These are phyloP conservation scores for Carnegiea gigantea DNA, from an alignment of 179 eudicot species.

Conservation along the genomic window DNA sequence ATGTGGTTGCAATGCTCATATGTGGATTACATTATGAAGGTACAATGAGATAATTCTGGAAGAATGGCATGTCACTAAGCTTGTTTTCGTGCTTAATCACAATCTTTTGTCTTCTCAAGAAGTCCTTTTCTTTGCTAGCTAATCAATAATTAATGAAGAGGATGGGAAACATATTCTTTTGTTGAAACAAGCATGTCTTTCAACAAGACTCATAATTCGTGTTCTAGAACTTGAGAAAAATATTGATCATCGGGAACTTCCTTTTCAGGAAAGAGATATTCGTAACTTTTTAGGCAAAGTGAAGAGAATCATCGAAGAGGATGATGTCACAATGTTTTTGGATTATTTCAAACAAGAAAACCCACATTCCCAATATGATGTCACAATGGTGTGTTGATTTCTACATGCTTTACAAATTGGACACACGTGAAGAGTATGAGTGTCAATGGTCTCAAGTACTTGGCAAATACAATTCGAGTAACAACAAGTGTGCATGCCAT, in stretches of 20 bases:
- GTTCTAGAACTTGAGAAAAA: background rate
- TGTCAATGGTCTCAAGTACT: background rate
- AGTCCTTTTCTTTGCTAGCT: background rate
- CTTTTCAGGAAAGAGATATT: slow-evolving; percentile 8
- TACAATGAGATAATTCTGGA: background rate
- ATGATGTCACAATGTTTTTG: background rate
- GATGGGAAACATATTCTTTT: background rate
- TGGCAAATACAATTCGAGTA: slow-evolving; percentile 9
- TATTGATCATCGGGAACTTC: background rate
- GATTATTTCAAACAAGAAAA: background rate
- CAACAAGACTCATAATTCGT: background rate
- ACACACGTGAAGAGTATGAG: slow-evolving; percentile 22
- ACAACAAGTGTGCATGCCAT: slow-evolving; percentile 7
- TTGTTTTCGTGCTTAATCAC: background rate
- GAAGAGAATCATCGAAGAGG: background rate
- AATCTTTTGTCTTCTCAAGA: background rate
- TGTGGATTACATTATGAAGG: background rate
- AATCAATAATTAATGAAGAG: slow-evolving; percentile 3
- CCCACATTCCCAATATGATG: background rate
- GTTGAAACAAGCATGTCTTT: background rate
- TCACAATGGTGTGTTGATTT: slow-evolving; percentile 20
- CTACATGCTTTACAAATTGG: slow-evolving; percentile 17
- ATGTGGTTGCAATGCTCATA: slow-evolving; percentile 15
- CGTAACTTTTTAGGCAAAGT: slow-evolving; percentile 5
- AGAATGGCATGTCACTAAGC: background rate